Base-by-base conservation (phyloP, 139 green algal species). In the Coelastrella sp. region DNA sequence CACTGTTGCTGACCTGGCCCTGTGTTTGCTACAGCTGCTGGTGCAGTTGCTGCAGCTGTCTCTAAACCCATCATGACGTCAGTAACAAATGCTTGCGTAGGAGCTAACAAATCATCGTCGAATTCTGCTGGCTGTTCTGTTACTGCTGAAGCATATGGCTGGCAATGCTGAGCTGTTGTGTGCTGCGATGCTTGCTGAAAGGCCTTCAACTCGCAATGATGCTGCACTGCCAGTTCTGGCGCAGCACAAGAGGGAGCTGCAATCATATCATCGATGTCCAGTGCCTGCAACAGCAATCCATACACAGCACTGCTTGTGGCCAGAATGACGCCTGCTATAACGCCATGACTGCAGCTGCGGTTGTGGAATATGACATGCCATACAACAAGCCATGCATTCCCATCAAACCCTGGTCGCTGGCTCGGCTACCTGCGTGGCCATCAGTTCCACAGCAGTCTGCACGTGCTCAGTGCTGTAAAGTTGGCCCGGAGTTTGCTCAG, bases 1-100 rank as follows among this genome's bases (percentile, higher is more conserved):
- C 14, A n/a, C 71, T 77, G 10, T 23, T 77, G 20, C 7, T 22
- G 20, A 77, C 71, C 7, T 11, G 17, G 64, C 64, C 16, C 13
- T 77, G 71, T 77, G 16, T 6, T 58, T 58, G n/a, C 74, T 80
- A 23, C 74, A 58, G 74, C 74, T 80, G 74, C 74, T 80, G 74
- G 13, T 58, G 71, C 17, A 32, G 71, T 23, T 77, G 4, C 23
- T 54, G 19, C 71, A 23, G 71, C 11, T 23, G 71, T 19, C 13
- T 47, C 14, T 17, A 22, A 17, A 8, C 7, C 68, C 4, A 76
- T 22, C 14, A 76, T 76, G 2, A 32, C 68, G 8, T 76, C 68
- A 11, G 68, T 14, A 76, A 32, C n/a, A 8, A 76, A 76, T 23
- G 17, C 17, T 23, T 76, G 68, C 4, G 68, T 76, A 3, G 68